Conservation (phyloP, 1,284 basidiomycete species). For the Xanthoconium separans region DNA sequence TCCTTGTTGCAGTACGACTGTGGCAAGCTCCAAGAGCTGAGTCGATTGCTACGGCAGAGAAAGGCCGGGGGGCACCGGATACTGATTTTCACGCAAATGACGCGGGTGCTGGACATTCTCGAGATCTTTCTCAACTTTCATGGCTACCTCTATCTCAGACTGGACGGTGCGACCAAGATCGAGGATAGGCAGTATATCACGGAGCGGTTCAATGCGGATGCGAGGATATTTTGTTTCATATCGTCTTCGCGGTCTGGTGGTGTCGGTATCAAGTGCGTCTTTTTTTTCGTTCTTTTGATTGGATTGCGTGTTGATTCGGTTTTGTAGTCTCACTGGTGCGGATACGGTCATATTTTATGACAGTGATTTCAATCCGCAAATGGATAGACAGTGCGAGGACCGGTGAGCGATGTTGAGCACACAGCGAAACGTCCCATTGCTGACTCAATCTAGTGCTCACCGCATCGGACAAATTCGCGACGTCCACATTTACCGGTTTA, state of each 20-base stretch:
- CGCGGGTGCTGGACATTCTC: constrained; percentile 89
- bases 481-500: constrained; percentile 96
- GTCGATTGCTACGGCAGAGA: constrained; percentile 76
- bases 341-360: constrained; percentile 98
- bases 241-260: constrained; percentile 92
- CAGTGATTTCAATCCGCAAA: constrained; percentile 97
- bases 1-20: constrained; percentile 95
- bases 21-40: constrained; percentile 89
- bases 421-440: not conserved
- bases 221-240: constrained; percentile 92
- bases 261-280: constrained; percentile 88
- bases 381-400: constrained; percentile 97
- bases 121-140: constrained; percentile 93
- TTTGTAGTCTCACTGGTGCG: constrained; percentile 83
- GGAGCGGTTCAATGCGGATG: constrained; percentile 93
- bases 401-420: constrained; percentile 46
- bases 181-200: constrained; percentile 95
- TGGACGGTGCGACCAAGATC: constrained; percentile 95
- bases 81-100: constrained; percentile 98
- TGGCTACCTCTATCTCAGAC: constrained; percentile 89
- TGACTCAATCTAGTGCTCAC: constrained; percentile 59
- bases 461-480: constrained; percentile 97
- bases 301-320: constrained; percentile 4
- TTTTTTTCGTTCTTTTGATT: not conserved
- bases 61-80: constrained; percentile 88